Base-by-base conservation (phyloP, 352 stramenopile species). In the Phytopythium helicoides region DNA sequence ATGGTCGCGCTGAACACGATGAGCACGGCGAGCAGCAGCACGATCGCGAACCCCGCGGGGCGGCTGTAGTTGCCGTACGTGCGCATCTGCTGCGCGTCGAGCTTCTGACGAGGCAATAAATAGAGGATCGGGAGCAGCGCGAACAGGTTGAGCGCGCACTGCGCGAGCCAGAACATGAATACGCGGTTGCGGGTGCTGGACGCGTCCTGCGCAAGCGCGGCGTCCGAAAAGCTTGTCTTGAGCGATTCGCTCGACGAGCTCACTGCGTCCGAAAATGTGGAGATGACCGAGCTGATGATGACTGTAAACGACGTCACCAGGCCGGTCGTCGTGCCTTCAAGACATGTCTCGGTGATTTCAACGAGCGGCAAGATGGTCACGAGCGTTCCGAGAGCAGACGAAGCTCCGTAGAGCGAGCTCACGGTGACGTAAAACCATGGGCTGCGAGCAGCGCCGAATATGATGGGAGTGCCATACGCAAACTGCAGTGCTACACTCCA, bases 331-430 rank as follows among this genome's bases (percentile, higher is more conserved):
- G 81, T 75, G 6, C 78, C 81, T 66, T 92, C 81, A 18, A 88
- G 67, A 26, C 81, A 84, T 10, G 69, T 85, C 58, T 88, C 78
- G 3, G 81, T 81, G 48, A 92, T 86, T 53, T 92, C 77, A 31
- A 89, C 77, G 11, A 92, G 53, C 7, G 81, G 76, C 31, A 92
- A 56, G 39, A 66, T 77, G 10, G 75, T 79, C 6, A 89, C 75
- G 23, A 88, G 45, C 23, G 79, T 48, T 18, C 75, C 55, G 18
- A 72, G 47, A 15, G 66, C 72, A 0, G 61, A 37, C 9, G 75
- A 62, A 15, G 89, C 50, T 0, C 81, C 81, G 19, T 45, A 31
- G 14, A 92, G 38, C 31, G 76, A 74, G 23, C 58, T 48, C 28
- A 87, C 63, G 1, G 64, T 42, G 36, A 88, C 25, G 6, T 65